Percentiles rank a stretch among this genome's conserved stretches.
These are phyloP conservation scores for Talaromyces pinophilus DNA, from an alignment of 2,329 filamentous ascomycete genomes.

Conservation along the genomic window DNA sequence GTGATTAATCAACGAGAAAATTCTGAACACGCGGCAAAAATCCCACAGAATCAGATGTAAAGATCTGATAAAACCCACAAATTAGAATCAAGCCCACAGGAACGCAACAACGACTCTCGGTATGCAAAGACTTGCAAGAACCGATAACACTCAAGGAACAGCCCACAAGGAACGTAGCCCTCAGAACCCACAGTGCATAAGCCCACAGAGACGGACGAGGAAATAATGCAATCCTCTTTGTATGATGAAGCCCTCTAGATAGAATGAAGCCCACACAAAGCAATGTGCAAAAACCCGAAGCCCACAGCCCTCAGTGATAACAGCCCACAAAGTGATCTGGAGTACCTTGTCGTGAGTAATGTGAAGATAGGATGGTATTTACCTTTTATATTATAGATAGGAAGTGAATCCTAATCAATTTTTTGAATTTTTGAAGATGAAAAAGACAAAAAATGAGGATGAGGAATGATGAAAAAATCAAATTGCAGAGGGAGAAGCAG, in stretches of 20 bases:
- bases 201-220: conserved; percentile 48
- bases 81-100: conserved; percentile 29
- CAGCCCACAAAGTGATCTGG: conserved; percentile 25
- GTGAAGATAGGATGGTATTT: conserved; percentile 8
- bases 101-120: conserved; percentile 37
- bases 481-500: conserved; percentile 4
- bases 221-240: conserved; percentile 43
- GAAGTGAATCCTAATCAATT: not conserved
- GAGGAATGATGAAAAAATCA: not conserved
- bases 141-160: conserved; percentile 27
- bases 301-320: conserved; percentile 45
- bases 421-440: not conserved
- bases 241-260: conserved; percentile 44
- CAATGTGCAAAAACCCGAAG: conserved; percentile 41
- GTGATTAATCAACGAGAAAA: conserved; percentile 4
- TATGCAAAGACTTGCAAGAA: conserved; percentile 25
- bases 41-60: conserved; percentile 24
- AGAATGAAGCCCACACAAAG: conserved; percentile 43
- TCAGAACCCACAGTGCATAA: conserved; percentile 44
- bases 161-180: conserved; percentile 41
- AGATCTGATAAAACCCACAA: conserved; percentile 25
- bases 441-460: not conserved
- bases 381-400: conserved; percentile 9
- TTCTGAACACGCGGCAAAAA: conserved; percentile 21
- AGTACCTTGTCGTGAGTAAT: conserved; percentile 15